Evolutionary conservation across 1,139 yeast genomes (phyloP).

Genomic region (Saccharomycopsis hybrid): DNA sequence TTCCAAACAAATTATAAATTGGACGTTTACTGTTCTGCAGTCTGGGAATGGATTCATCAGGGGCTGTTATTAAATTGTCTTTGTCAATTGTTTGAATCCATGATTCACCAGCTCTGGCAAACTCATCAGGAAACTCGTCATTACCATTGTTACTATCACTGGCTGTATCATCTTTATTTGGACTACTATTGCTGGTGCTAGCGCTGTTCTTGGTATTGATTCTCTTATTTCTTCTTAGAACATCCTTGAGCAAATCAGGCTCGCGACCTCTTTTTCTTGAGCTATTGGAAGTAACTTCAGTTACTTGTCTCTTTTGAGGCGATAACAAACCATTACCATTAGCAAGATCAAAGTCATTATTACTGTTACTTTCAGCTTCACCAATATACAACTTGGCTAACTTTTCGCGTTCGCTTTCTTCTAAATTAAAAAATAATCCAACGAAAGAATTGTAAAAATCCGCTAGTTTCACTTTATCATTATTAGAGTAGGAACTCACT

Average conservation of each 20-base stretch:
- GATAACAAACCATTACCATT: no score
- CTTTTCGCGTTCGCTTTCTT: conserved; percentile 15
- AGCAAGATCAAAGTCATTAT: conserved; percentile 27
- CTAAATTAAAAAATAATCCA: conserved; percentile 59
- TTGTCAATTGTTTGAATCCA: conserved; percentile 49
- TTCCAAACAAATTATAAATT: conserved; percentile 75
- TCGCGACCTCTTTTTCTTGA: conserved; percentile 50
- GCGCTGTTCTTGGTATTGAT: conserved; percentile 35
- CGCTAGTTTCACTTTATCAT: conserved; percentile 74
- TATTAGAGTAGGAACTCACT: conserved; percentile 67
- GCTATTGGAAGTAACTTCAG: conserved; percentile 23
- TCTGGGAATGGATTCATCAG: conserved; percentile 20
- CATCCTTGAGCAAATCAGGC: conserved; percentile 65
- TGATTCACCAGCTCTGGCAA: conserved; percentile 56
- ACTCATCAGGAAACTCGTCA: conserved; percentile 30
- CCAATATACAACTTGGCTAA: conserved; percentile 10
- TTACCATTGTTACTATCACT: conserved; percentile 23
- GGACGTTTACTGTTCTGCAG: conserved; percentile 3
- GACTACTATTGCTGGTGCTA: conserved; percentile 30
- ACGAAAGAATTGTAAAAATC: conserved; percentile 68
- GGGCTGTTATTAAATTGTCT: conserved; percentile 25
- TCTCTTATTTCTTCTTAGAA: conserved; percentile 55
- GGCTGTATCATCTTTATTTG: no score
- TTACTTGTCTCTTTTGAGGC: conserved; percentile 4
- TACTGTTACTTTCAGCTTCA: conserved; percentile 16